phyloP scores from a whole-genome alignment of 768 basidiomycete species.

The Naganishia onofrii region DNA sequence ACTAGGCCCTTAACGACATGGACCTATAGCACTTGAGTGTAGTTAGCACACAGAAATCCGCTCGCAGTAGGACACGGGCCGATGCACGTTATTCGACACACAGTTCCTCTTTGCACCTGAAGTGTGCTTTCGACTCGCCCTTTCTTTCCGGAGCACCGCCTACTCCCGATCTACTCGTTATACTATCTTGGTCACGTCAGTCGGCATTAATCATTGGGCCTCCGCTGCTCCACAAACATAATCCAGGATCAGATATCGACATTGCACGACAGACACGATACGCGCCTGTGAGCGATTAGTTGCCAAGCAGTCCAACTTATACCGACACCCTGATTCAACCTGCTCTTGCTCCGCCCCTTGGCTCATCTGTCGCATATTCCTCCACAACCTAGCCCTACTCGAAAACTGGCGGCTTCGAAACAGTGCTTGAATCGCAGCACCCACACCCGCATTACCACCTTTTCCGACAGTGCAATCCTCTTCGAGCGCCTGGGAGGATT shows the following conservation, averaged over 20 bases:
- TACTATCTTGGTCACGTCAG: not conserved
- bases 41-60: not conserved
- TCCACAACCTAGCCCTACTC: too few relatives aligned
- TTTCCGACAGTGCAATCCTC: too few relatives aligned
- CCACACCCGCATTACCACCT: too few relatives aligned
- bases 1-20: not conserved
- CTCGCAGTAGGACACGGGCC: not conserved
- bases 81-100: not conserved
- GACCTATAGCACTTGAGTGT: not conserved
- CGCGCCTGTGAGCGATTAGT: not conserved
- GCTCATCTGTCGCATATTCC: too few relatives aligned
- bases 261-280: not conserved
- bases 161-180: not conserved
- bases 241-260: not conserved
- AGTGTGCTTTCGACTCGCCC: not conserved
- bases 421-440: too few relatives aligned
- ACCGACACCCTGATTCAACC: not conserved
- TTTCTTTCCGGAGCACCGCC: slow-evolving; percentile 1
- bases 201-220: not conserved
- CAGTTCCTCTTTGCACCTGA: not conserved
- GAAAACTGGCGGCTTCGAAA: too few relatives aligned
- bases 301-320: not conserved
- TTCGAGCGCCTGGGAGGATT: too few relatives aligned
- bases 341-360: not conserved
- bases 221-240: not conserved